A percentile compares a stretch with the other conserved stretches of the same genome.
phyloP scores from a whole-genome alignment of 768 basidiomycete genomes.

The Rossbeevera mucosa region DNA sequence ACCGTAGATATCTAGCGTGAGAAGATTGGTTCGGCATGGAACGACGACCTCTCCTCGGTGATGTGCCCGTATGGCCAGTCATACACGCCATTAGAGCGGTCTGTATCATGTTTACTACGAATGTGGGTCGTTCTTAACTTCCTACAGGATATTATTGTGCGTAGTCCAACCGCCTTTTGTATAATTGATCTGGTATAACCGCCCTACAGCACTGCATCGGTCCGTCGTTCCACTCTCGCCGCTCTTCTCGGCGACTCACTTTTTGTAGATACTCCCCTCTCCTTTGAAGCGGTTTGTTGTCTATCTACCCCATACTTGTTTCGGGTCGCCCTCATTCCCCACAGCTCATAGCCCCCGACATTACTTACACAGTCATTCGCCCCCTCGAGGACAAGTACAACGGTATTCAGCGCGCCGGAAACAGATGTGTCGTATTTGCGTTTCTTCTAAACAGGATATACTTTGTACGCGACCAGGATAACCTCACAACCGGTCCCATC shows the following conservation, averaged over 20 bases:
- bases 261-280: conserved; percentile 73
- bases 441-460: conserved; percentile 83
- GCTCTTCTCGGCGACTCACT: conserved; percentile 1
- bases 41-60: conserved; percentile 39
- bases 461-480: conserved; percentile 72
- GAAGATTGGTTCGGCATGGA: conserved; percentile 20
- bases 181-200: conserved; percentile 3
- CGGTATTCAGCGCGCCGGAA: conserved; percentile 63
- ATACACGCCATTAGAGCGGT: conserved; percentile 75
- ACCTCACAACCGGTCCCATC: conserved; percentile 59
- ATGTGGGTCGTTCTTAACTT: conserved; percentile 9
- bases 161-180: conserved; percentile 5
- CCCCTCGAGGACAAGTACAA: conserved; percentile 87
- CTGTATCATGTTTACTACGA: not conserved
- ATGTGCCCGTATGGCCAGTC: conserved; percentile 71
- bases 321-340: conserved; percentile 7
- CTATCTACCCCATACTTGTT: not conserved
- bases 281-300: conserved; percentile 66
- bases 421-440: conserved; percentile 84
- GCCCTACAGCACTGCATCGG: conserved; percentile 61
- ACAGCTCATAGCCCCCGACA: conserved; percentile 78
- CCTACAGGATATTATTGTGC: conserved; percentile 58
- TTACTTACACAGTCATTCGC: conserved; percentile 84
- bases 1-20: too few relatives aligned
- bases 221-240: conserved; percentile 24